Percentiles rank a stretch among this genome's conserved stretches.
Conservation (phyloP, 2,329 filamentous ascomycete species). For the Trichoderma guizhouense region DNA sequence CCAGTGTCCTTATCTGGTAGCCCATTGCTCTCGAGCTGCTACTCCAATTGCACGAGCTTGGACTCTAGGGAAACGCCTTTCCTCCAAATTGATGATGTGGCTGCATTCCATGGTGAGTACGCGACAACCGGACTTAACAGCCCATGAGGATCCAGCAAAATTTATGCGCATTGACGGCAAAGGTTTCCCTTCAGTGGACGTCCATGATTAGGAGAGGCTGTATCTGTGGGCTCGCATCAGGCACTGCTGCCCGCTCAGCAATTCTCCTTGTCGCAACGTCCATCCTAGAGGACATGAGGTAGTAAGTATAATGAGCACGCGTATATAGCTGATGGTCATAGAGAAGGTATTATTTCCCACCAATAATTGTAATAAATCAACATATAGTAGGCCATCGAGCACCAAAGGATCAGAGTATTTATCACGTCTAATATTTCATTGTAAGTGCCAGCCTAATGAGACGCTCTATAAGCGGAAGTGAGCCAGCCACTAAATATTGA, state of each 20-base stretch:
- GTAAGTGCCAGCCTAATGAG: neutral
- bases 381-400: neutral
- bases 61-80: neutral
- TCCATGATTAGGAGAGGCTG: neutral
- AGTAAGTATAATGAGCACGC: neutral
- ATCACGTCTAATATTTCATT: neutral
- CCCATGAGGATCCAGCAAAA: neutral
- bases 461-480: neutral
- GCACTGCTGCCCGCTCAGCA: neutral
- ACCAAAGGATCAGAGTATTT: neutral
- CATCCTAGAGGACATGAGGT: neutral
- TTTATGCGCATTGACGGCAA: neutral
- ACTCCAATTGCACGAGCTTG: neutral
- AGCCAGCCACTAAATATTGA: neutral
- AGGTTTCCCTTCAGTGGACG: neutral
- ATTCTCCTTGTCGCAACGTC: neutral
- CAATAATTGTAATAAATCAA: neutral
- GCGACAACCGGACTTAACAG: neutral
- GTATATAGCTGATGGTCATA: neutral
- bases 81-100: neutral
- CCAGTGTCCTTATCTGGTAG: neutral
- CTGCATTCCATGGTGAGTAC: neutral
- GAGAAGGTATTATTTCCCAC: neutral
- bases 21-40: neutral
- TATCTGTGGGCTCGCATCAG: neutral